These are phyloP conservation scores for Trypanosoma avium DNA, from an alignment of 208 protist genomes.

Conservation along the genomic window DNA sequence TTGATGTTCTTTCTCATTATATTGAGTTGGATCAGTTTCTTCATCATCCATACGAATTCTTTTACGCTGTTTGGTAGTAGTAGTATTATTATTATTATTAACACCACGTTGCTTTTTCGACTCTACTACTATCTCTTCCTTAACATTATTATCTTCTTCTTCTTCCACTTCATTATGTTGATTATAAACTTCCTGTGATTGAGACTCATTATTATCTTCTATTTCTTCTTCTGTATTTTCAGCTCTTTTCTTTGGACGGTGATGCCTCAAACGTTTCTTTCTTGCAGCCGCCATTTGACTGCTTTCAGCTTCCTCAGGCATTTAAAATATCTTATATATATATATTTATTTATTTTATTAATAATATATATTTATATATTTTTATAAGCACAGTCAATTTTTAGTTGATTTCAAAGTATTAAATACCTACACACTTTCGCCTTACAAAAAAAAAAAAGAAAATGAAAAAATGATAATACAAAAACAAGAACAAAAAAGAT, in stretches of 20 bases:
- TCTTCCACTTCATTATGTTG: not conserved
- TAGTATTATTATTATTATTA: no score
- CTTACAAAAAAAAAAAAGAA: not conserved
- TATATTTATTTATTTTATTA: not conserved
- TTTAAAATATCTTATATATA: not conserved
- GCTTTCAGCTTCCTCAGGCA: not conserved
- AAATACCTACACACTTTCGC: not conserved
- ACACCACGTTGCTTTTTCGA: no score
- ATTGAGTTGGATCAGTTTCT: no score
- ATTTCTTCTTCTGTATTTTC: constrained; percentile 13
- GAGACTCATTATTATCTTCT: constrained; percentile 8
- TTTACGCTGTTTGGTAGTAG: no score
- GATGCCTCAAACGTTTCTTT: constrained; percentile 57
- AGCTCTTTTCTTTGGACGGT: constrained; percentile 44
- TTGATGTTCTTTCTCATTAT: no score
- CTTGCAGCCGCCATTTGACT: constrained; percentile 1
- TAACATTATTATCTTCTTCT: not conserved
- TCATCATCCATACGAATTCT: no score
- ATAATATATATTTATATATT: constrained; percentile 4
- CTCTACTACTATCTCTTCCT: no score
- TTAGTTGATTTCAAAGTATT: no score
- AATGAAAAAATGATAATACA: not conserved
- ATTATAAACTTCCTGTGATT: not conserved
- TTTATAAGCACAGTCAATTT: constrained; percentile 12
- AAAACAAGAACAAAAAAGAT: not conserved